Percentiles rank a stretch among this genome's conserved stretches.
phyloP scores from a whole-genome alignment of 768 basidiomycete genomes.

The Russula sp. region DNA sequence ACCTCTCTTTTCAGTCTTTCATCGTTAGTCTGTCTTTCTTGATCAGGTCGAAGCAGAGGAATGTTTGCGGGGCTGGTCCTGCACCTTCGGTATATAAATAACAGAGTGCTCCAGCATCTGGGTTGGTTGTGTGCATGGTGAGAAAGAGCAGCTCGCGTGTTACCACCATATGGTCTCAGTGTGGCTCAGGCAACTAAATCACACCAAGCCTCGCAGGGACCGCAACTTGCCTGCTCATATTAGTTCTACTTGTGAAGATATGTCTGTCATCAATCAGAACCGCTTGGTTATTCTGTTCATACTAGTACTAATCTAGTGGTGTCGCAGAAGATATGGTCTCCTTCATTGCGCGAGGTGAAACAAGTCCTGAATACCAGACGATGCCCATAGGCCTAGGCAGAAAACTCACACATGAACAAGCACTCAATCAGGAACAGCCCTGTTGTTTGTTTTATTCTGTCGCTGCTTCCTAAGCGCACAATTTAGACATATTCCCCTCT shows the following conservation, averaged over 20 bases:
- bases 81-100: slow-evolving; percentile 3
- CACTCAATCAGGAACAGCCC: not conserved
- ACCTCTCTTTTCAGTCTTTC: not conserved
- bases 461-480: not conserved
- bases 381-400: not conserved
- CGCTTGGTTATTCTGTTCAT: not conserved
- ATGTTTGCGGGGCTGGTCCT: slow-evolving; percentile 16
- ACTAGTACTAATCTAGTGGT: too few relatives aligned
- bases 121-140: not conserved
- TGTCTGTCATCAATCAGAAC: not conserved
- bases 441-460: not conserved
- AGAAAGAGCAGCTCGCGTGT: too few relatives aligned
- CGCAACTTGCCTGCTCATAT: not conserved
- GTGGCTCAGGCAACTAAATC: too few relatives aligned
- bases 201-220: too few relatives aligned
- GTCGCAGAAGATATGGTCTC: too few relatives aligned
- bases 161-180: too few relatives aligned
- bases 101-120: not conserved
- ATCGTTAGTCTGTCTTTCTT: slow-evolving; percentile 3
- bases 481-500: not conserved
- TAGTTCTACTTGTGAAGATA: not conserved
- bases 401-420: not conserved
- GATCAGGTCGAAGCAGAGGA: not conserved
- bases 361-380: not conserved
- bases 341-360: not conserved